phyloP scores from a whole-genome alignment of 176 grass and related monocot genomes.

The Triticum timopheevii region DNA sequence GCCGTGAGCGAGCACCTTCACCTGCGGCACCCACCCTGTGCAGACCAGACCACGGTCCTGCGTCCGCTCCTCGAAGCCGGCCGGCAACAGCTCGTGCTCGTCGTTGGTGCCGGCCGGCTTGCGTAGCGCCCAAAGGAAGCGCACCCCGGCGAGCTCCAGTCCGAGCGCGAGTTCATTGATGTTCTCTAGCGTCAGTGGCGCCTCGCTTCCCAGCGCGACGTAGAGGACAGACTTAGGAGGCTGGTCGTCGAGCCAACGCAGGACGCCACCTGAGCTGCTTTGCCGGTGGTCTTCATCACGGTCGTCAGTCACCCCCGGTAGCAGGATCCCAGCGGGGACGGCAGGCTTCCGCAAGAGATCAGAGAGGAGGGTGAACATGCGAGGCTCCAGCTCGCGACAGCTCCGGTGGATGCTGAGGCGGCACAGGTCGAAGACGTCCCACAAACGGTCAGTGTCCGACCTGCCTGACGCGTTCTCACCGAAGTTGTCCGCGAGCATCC shows the following conservation, averaged over 20 bases:
- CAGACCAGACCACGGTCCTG: background rate
- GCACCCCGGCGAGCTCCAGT: constrained; percentile 43
- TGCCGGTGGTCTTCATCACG: background rate
- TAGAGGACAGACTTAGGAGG: constrained; percentile 42
- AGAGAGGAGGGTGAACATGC: constrained; percentile 11
- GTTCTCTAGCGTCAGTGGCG: constrained; percentile 16
- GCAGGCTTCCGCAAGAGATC: constrained; percentile 21
- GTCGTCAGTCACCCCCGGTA: background rate
- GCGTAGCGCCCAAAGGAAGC: constrained; percentile 55
- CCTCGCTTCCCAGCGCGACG: constrained; percentile 61
- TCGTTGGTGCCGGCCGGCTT: background rate
- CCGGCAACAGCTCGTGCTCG: background rate
- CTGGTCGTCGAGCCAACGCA: constrained; percentile 47
- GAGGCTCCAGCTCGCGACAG: constrained; percentile 31
- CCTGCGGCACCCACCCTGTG: constrained; percentile 36
- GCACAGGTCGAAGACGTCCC: background rate
- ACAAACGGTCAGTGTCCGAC: background rate
- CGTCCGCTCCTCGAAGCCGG: constrained; percentile 31
- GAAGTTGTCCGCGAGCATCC: no score
- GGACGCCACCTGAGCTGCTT: background rate
- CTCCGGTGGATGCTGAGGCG: constrained; percentile 32
- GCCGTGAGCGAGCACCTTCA: no score
- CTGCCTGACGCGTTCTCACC: no score
- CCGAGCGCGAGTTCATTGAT: constrained; percentile 22
- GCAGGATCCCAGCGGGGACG: constrained; percentile 42